Evolutionary conservation across 306 rosid genomes (phyloP).

Genomic region (Sindora glabra): DNA sequence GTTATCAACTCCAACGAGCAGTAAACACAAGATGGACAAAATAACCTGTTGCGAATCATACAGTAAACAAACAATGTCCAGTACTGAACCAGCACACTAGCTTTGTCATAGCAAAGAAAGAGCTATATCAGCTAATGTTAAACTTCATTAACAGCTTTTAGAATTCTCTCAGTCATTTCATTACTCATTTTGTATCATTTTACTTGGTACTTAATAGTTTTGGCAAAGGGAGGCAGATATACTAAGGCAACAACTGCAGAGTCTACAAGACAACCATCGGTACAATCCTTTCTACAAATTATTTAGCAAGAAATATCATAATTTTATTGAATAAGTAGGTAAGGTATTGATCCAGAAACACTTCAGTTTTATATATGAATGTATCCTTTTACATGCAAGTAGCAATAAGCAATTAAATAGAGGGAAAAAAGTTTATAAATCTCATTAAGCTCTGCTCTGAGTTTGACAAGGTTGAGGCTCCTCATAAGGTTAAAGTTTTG

Average conservation of each 20-base stretch:
- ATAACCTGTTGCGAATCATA: background rate
- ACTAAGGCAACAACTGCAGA: conserved; percentile 71
- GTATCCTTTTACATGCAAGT: background rate
- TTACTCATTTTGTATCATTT: background rate
- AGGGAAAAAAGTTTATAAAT: background rate
- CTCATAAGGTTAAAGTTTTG: no score
- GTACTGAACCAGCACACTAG: background rate
- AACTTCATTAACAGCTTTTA: background rate
- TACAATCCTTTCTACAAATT: conserved; percentile 24
- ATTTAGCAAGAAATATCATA: background rate
- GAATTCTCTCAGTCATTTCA: background rate
- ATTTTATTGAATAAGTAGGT: background rate
- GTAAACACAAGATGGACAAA: background rate
- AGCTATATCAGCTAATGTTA: background rate
- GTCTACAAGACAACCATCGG: conserved; percentile 67
- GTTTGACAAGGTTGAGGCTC: no score
- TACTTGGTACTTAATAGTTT: conserved; percentile 41
- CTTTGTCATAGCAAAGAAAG: background rate
- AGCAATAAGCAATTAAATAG: background rate
- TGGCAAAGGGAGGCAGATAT: conserved; percentile 73
- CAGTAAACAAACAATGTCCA: background rate
- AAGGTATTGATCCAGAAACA: background rate
- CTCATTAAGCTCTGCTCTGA: no score
- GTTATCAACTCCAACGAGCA: background rate
- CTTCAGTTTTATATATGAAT: background rate